These are phyloP conservation scores for Phytopythium sindhum DNA, from an alignment of 352 stramenopile genomes.

Conservation along the genomic window DNA sequence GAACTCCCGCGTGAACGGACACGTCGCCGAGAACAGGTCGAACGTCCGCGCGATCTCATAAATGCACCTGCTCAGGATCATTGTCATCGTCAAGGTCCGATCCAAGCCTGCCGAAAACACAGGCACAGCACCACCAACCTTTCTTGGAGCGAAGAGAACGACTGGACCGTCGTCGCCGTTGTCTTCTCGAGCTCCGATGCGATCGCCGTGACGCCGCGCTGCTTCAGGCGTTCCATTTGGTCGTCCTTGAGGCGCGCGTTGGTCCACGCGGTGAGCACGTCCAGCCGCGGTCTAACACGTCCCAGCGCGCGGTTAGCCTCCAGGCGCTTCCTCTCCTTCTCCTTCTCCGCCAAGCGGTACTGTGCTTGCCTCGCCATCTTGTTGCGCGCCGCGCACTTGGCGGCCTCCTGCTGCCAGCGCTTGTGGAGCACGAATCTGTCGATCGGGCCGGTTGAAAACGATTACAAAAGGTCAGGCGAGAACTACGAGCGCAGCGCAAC, in stretches of 20 bases:
- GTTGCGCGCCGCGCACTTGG: conserved; percentile 41
- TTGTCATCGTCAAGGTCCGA: neutral
- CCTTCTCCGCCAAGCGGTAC: conserved; percentile 30
- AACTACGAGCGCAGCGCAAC: neutral
- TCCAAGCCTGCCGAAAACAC: neutral
- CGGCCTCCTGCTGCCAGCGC: conserved; percentile 57
- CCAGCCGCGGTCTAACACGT: conserved; percentile 64
- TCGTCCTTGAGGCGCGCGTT: conserved; percentile 74
- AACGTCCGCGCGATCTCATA: conserved; percentile 75
- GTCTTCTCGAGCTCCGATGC: conserved; percentile 53
- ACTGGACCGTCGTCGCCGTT: conserved; percentile 16
- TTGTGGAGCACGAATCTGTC: conserved; percentile 60
- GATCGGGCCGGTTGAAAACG: neutral
- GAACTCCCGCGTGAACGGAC: conserved; percentile 56
- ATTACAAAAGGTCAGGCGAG: neutral
- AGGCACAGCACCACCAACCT: conserved; percentile 20
- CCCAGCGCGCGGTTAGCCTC: conserved; percentile 30
- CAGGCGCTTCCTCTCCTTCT: conserved; percentile 28
- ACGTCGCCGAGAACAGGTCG: conserved; percentile 58
- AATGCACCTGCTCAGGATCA: conserved; percentile 41
- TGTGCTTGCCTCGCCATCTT: conserved; percentile 50
- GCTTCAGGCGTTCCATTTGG: conserved; percentile 66
- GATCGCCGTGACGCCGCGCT: conserved; percentile 55
- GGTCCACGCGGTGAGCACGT: conserved; percentile 68
- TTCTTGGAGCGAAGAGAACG: conserved; percentile 55